phyloP scores from a whole-genome alignment of 805 yeast species.

The Lipomyces sp. region DNA sequence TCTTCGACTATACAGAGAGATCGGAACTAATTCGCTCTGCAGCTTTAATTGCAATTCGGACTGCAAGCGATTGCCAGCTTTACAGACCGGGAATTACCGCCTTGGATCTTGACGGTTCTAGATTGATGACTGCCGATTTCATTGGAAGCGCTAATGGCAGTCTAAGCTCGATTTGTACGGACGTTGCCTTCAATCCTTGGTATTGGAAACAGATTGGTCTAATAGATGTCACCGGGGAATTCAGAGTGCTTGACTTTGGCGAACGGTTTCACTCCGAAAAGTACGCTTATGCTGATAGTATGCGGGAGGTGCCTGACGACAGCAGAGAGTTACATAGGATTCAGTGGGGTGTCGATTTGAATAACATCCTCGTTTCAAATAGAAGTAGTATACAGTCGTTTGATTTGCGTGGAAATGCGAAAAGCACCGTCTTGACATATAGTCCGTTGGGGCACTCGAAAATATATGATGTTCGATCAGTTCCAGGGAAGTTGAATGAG shows the following conservation, averaged over 20 bases:
- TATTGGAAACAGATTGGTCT: slow-evolving; percentile 36
- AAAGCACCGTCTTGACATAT: neutral
- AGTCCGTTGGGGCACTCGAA: neutral
- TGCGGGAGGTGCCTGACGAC: neutral
- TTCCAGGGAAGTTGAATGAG: slow-evolving; percentile 35
- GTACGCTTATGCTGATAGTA: neutral
- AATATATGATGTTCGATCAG: slow-evolving; percentile 5
- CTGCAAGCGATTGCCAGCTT: slow-evolving; percentile 4
- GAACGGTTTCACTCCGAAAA: neutral
- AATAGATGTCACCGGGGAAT: slow-evolving; percentile 44
- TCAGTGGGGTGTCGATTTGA: slow-evolving; percentile 22
- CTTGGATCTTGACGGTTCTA: slow-evolving; percentile 2
- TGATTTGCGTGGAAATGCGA: slow-evolving; percentile 11
- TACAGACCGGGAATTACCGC: slow-evolving; percentile 24
- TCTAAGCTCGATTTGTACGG: slow-evolving; percentile 29
- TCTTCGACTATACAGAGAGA: neutral
- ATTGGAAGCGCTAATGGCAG: neutral
- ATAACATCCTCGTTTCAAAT: slow-evolving; percentile 15
- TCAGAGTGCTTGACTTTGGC: neutral
- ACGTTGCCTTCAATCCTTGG: slow-evolving; percentile 42
- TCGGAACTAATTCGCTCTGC: neutral
- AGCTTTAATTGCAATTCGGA: slow-evolving; percentile 18
- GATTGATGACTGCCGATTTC: slow-evolving; percentile 4
- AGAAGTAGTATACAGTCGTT: slow-evolving; percentile 4
- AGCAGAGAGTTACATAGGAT: neutral